A percentile compares a stretch with the other conserved stretches of the same genome.
phyloP scores from a whole-genome alignment of 1,284 basidiomycete genomes.

The Inonotus obliquus region DNA sequence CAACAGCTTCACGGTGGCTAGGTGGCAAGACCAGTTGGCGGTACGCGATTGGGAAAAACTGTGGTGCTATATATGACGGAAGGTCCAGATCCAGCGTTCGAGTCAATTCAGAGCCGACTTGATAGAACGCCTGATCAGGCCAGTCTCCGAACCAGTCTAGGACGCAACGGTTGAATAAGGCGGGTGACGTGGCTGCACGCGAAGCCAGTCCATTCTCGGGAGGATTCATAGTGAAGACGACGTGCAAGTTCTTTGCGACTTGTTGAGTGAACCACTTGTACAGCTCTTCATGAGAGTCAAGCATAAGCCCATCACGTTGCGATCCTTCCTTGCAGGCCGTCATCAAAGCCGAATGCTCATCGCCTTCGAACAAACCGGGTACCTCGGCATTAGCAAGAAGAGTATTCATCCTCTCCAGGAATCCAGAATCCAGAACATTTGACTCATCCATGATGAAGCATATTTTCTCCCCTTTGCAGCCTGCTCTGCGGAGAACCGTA shows the following conservation, averaged over 20 bases:
- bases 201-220: constrained; percentile 94
- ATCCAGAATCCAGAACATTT: constrained; percentile 97
- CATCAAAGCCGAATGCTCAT: constrained; percentile 96
- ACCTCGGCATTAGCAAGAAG: constrained; percentile 99
- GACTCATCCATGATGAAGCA: constrained; percentile 99
- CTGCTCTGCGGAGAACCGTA: constrained; percentile 87
- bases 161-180: constrained; percentile 96
- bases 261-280: constrained; percentile 98
- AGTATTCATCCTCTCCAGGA: constrained; percentile 99
- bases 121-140: constrained; percentile 96
- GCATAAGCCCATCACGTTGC: constrained; percentile 94
- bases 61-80: constrained; percentile 71
- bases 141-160: constrained; percentile 98
- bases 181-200: constrained; percentile 94
- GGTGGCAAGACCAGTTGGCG: constrained; percentile 80
- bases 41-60: constrained; percentile 85
- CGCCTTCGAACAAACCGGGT: constrained; percentile 96
- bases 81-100: constrained; percentile 87
- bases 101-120: constrained; percentile 95
- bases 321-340: constrained; percentile 99
- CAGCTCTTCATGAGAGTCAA: constrained; percentile 95
- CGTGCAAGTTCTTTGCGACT: constrained; percentile 94
- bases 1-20: constrained; percentile 79
- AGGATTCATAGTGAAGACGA: constrained; percentile 99
- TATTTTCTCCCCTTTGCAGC: constrained; percentile 98